Conservation (phyloP, 192 early-diverging fungal species). For the Tieghemiomyces parasiticus region DNA sequence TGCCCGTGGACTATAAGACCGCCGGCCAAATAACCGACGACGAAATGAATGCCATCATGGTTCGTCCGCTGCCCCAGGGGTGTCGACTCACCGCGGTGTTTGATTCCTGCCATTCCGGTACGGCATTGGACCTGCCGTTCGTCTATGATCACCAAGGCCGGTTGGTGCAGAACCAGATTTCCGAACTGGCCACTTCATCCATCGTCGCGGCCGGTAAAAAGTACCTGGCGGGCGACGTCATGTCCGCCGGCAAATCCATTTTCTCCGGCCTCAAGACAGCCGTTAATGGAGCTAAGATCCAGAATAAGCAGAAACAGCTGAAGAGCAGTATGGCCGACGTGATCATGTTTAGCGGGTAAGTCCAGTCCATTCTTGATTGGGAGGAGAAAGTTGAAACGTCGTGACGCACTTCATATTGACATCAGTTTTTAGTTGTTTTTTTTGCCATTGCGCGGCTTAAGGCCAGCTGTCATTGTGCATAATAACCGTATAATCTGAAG, state of each 20-base stretch:
- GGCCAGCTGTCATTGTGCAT: not conserved
- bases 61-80: slow-evolving; percentile 48
- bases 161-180: slow-evolving; percentile 32
- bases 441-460: not conserved
- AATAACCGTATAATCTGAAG: not conserved
- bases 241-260: slow-evolving; percentile 22
- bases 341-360: slow-evolving; percentile 64
- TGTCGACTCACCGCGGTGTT: slow-evolving; percentile 67
- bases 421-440: not conserved
- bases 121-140: slow-evolving; percentile 66
- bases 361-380: not conserved
- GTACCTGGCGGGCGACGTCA: slow-evolving; percentile 26
- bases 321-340: slow-evolving; percentile 48
- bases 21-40: slow-evolving; percentile 60
- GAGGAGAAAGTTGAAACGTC: not conserved
- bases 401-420: not conserved
- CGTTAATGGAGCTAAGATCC: slow-evolving; percentile 26
- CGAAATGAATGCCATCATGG: slow-evolving; percentile 58
- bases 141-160: slow-evolving; percentile 56
- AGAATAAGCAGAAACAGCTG: slow-evolving; percentile 19
- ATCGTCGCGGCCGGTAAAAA: slow-evolving; percentile 16
- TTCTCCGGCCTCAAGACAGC: slow-evolving; percentile 23
- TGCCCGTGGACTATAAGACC: slow-evolving; percentile 41
- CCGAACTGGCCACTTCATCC: slow-evolving; percentile 24
- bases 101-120: slow-evolving; percentile 77